Evolutionary conservation across 108 stramenopile genomes (phyloP).

Genomic region (Aureococcus anophagefferens): DNA sequence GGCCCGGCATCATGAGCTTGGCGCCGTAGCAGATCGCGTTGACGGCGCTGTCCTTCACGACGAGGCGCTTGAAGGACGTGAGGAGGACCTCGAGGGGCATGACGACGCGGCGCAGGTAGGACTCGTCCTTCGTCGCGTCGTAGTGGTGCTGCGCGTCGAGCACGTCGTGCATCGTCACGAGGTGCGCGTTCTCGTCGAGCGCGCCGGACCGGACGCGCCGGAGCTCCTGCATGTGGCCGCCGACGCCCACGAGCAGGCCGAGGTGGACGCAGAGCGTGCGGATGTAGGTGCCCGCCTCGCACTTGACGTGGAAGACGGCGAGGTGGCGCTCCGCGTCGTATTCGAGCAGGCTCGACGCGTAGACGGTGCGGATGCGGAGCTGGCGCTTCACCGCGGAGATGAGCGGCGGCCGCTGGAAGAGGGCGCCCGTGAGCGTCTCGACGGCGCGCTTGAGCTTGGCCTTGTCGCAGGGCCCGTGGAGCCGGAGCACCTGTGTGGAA

Average conservation of each 20-base stretch:
- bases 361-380: constrained; percentile 94
- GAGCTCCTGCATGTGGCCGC: constrained; percentile 99
- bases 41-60: constrained; percentile 98
- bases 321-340: constrained; percentile 90
- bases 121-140: constrained; percentile 95
- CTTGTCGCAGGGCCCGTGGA: constrained; percentile 81
- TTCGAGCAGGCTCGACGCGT: constrained; percentile 88
- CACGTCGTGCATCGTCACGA: constrained; percentile 99
- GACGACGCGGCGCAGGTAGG: constrained; percentile 88
- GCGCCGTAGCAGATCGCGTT: constrained; percentile 99
- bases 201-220: constrained; percentile 91
- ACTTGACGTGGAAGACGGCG: constrained; percentile 87
- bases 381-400: constrained; percentile 99
- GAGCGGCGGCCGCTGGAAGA: constrained; percentile 97
- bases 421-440: constrained; percentile 89
- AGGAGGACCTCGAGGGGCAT: constrained; percentile 94
- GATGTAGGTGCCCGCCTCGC: constrained; percentile 98
- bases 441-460: constrained; percentile 70
- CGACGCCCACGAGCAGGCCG: constrained; percentile 84
- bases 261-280: constrained; percentile 98
- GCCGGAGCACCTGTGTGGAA: no score
- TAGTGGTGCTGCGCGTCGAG: constrained; percentile 98
- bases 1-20: constrained; percentile 97
- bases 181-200: constrained; percentile 68
- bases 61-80: constrained; percentile 90